phyloP scores from a whole-genome alignment of 2,329 filamentous ascomycete species.

The Ascochyta rabiei region DNA sequence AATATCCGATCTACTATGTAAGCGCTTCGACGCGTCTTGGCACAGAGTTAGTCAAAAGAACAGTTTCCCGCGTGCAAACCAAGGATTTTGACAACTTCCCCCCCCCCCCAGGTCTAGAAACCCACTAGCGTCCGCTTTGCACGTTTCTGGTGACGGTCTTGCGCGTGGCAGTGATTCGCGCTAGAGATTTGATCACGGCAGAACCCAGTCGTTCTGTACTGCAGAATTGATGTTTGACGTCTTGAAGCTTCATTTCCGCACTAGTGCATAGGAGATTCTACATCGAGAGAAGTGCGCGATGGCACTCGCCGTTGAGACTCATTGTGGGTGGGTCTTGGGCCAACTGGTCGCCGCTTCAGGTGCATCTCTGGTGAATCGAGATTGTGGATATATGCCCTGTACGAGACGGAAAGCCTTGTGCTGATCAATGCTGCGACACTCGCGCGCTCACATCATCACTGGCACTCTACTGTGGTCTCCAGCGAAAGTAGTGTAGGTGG shows the following conservation, averaged over 20 bases:
- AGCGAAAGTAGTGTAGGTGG: too few relatives aligned
- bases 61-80: not conserved
- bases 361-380: not conserved
- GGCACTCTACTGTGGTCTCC: too few relatives aligned
- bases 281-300: not conserved
- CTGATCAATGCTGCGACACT: not conserved
- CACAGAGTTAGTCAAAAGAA: not conserved
- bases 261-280: not conserved
- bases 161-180: not conserved
- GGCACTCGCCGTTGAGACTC: not conserved
- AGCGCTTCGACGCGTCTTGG: not conserved
- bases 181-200: not conserved
- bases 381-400: conserved; percentile 2
- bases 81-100: not conserved
- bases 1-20: not conserved
- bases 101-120: not conserved
- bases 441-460: not conserved
- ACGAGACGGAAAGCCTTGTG: not conserved
- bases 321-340: conserved; percentile 1
- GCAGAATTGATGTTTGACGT: not conserved
- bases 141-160: conserved; percentile 2
- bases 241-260: not conserved
- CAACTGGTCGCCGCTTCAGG: not conserved
- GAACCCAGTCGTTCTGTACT: not conserved
- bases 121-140: conserved; percentile 5